These are phyloP conservation scores for Clausena lansium DNA, from an alignment of 345 rosid genomes.

Conservation along the genomic window DNA sequence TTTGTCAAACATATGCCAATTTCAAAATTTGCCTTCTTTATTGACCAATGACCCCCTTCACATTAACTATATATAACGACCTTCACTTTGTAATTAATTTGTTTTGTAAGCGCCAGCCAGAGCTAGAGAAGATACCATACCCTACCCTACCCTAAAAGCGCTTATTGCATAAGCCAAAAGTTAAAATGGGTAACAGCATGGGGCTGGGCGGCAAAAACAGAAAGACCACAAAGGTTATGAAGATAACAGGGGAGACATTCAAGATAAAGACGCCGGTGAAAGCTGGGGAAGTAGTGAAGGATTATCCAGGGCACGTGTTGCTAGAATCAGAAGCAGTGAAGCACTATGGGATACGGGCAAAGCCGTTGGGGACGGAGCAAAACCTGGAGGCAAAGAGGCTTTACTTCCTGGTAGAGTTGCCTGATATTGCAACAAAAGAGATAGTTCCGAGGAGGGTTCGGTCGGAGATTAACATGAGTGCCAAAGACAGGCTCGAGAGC, in stretches of 20 bases:
- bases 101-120: too few species aligned
- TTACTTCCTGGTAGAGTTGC: slow-evolving; percentile 80
- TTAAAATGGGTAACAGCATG: slow-evolving; percentile 69
- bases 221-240: slow-evolving; percentile 69
- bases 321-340: slow-evolving; percentile 79
- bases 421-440: slow-evolving; percentile 34
- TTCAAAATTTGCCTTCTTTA: slow-evolving; percentile 38
- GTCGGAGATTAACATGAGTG: slow-evolving; percentile 79
- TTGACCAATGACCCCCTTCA: slow-evolving; percentile 30
- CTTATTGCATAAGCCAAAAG: neutral
- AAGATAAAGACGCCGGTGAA: slow-evolving; percentile 77
- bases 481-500: slow-evolving; percentile 81
- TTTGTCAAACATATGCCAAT: slow-evolving; percentile 32
- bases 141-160: neutral
- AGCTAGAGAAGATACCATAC: too few species aligned
- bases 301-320: slow-evolving; percentile 67
- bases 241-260: slow-evolving; percentile 74
- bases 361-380: slow-evolving; percentile 59
- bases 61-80: slow-evolving; percentile 19
- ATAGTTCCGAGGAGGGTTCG: slow-evolving; percentile 61
- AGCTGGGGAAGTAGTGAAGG: slow-evolving; percentile 67
- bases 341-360: slow-evolving; percentile 72
- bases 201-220: slow-evolving; percentile 66
- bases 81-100: neutral
- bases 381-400: slow-evolving; percentile 67